A percentile compares a stretch with the other conserved stretches of the same genome.
These are phyloP conservation scores for Aristolochia californica DNA, from an alignment of 164 flowering plant species.

Conservation along the genomic window DNA sequence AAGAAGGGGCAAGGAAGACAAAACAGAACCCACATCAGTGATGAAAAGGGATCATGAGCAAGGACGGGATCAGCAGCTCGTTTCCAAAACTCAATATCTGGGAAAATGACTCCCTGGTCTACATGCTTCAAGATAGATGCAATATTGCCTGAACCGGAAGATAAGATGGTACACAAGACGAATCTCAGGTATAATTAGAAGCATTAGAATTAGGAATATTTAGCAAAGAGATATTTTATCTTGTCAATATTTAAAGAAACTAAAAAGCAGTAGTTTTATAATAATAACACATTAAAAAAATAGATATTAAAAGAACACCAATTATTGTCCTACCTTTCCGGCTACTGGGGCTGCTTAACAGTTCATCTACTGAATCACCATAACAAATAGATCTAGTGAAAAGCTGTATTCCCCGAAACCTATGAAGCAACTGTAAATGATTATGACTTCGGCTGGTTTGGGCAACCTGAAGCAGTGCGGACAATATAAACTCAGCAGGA, in stretches of 20 bases:
- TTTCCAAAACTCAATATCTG: constrained; percentile 64
- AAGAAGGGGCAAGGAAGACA: constrained; percentile 72
- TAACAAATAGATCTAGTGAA: constrained; percentile 56
- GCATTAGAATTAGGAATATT: no score
- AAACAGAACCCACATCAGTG: constrained; percentile 89
- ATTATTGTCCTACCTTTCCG: constrained; percentile 30
- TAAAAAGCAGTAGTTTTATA: no score
- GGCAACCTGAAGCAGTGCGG: constrained; percentile 48
- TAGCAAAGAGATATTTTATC: no score
- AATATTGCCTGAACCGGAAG: constrained; percentile 27
- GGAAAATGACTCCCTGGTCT: constrained; percentile 30
- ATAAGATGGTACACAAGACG: constrained; percentile 12
- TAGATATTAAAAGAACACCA: neutral
- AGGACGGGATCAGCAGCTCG: constrained; percentile 77
- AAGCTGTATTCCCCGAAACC: constrained; percentile 65
- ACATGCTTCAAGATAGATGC: constrained; percentile 28
- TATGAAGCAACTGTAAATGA: constrained; percentile 42
- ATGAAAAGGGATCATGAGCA: constrained; percentile 78
- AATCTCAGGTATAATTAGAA: neutral
- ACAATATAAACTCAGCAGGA: constrained; percentile 48
- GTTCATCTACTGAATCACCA: constrained; percentile 30
- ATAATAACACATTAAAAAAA: neutral
- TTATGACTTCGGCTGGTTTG: constrained; percentile 38
- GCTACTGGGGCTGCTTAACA: constrained; percentile 10
- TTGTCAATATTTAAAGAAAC: no score